Base-by-base conservation (phyloP, 2,329 filamentous ascomycete genomes). In the Nemania sp. region DNA sequence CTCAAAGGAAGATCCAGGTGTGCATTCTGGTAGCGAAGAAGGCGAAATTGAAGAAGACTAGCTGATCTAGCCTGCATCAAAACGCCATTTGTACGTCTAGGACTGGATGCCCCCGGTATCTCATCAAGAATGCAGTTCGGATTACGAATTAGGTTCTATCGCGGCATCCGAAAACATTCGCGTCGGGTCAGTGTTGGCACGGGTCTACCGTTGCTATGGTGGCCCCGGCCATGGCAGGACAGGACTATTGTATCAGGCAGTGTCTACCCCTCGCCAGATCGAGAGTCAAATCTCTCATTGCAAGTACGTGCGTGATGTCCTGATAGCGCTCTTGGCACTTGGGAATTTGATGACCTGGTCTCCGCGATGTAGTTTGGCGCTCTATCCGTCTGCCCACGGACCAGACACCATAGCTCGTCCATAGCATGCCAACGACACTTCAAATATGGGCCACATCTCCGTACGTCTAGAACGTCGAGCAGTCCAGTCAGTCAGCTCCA, bases 21-120 rank as follows among this genome's bases (percentile, higher is more conserved):
- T 91, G 51, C 86, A 89, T 66, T 93, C 89, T 54, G 94, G 94
- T 48, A 97, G 92, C 68, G 94, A 99, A 75, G 94, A 99, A 73
- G 94, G 94, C 47, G 94, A 99, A 76, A 97, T 99, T 65, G 94
- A 96, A 73, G 92, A 97, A 77, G 82, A 85, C 63, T 84, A 75
- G 68, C 40, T 23, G 24, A n/a, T 17, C 23, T 54, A 44, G 26
- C 23, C 40, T 17, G 45, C 41, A 24, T 45, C 30, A 56, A 9
- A 24, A 14, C 49, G 43, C n/a, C n/a, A 46, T 51, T 17, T 54
- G 44, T 47, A 39, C 45, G 50, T 54, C 33, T 24, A 49, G 40
- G 49, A 33, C 39, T 41, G 23, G 47, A 42, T 49, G 31, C 22
- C 49, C 31, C 26, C 47, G 48, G 52, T 15, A 34, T 28, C 31